phyloP scores from a whole-genome alignment of 176 grass and related monocot genomes.

The Hyparrhenia diplandra region DNA sequence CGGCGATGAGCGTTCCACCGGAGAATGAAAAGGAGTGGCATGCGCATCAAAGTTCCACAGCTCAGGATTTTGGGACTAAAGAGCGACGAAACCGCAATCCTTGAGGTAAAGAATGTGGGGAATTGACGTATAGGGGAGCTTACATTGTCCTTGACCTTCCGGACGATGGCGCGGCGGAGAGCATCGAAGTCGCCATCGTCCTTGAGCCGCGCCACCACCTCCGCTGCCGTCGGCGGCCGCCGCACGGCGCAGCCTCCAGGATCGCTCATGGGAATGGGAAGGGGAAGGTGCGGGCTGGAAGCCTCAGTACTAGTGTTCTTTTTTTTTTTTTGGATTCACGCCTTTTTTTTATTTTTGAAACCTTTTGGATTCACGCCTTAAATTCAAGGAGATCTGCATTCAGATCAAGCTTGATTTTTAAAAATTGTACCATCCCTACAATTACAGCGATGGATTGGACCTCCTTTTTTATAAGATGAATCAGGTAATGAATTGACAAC shows the following conservation, averaged over 20 bases:
- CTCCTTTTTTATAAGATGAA: neutral
- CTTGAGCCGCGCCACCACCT: constrained; percentile 59
- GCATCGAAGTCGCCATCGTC: constrained; percentile 70
- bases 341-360: no score
- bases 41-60: neutral
- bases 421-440: neutral
- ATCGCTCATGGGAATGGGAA: constrained; percentile 31
- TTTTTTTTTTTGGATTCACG: no score
- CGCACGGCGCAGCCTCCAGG: neutral
- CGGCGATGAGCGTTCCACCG: neutral
- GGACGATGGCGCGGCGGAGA: constrained; percentile 52
- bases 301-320: constrained; percentile 17
- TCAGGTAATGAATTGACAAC: neutral
- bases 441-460: neutral
- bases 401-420: neutral
- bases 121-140: neutral
- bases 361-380: no score
- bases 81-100: neutral
- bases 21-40: neutral
- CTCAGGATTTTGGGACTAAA: neutral
- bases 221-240: constrained; percentile 38
- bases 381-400: neutral
- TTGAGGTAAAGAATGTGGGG: neutral
- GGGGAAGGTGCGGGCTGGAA: neutral
- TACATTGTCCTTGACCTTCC: constrained; percentile 71